Percentiles rank a stretch among this genome's conserved stretches.
These are phyloP conservation scores for Rhodomyrtus tomentosa DNA, from an alignment of 345 rosid species.

Conservation along the genomic window DNA sequence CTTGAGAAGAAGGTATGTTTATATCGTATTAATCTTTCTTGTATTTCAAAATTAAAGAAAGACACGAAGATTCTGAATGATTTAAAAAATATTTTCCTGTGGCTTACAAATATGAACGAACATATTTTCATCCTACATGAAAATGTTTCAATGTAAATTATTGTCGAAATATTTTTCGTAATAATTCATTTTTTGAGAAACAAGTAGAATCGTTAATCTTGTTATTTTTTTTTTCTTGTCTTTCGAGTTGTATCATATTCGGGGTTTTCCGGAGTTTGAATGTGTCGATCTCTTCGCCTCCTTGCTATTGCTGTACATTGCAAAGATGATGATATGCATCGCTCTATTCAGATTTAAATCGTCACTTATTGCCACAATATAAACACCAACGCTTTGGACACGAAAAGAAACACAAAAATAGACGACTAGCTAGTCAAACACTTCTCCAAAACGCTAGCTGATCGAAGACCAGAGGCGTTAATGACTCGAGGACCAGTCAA, in stretches of 20 bases:
- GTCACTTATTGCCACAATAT: neutral
- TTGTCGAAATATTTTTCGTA: too few relatives aligned
- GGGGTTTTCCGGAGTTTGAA: too few relatives aligned
- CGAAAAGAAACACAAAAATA: neutral
- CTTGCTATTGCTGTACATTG: neutral
- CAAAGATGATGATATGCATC: neutral
- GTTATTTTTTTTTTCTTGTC: too few relatives aligned
- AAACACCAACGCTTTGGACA: neutral
- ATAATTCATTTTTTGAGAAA: too few relatives aligned
- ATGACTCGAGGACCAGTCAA: neutral
- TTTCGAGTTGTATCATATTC: too few relatives aligned
- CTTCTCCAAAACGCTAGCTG: neutral
- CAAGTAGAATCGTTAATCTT: too few relatives aligned
- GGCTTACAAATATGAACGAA: too few relatives aligned
- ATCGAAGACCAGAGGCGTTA: neutral
- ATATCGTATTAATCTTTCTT: neutral
- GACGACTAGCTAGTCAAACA: neutral
- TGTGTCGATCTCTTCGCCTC: too few relatives aligned
- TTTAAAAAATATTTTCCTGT: too few relatives aligned
- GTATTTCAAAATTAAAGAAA: neutral
- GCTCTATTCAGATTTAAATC: neutral
- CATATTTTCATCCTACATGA: too few relatives aligned
- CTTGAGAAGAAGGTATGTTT: neutral
- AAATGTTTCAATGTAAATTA: too few relatives aligned
- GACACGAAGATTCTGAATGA: too few relatives aligned